These are phyloP conservation scores for Hemerocallis citrina DNA, from an alignment of 106 monocot genomes.

Conservation along the genomic window DNA sequence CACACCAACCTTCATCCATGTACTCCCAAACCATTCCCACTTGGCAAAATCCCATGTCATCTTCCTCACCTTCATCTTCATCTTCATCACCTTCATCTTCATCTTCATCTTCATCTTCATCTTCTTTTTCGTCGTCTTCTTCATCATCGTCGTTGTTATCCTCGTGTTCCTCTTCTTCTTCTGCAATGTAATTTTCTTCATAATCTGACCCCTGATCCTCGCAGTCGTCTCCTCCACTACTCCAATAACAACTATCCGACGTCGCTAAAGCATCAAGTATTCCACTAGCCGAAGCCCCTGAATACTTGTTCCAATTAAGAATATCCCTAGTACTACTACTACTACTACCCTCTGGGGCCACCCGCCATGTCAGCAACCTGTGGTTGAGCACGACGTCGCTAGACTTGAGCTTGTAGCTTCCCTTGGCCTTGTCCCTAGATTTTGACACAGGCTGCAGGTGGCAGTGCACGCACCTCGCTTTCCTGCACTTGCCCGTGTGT, in stretches of 20 bases:
- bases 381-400: slow-evolving; percentile 53
- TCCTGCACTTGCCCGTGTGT: slow-evolving; percentile 49
- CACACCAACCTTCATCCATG: slow-evolving; percentile 65
- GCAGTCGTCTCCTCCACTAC: slow-evolving; percentile 2
- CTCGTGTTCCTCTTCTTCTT: no score
- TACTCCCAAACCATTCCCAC: slow-evolving; percentile 48
- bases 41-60: slow-evolving; percentile 51
- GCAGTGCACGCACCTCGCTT: slow-evolving; percentile 24
- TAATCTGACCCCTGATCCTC: slow-evolving; percentile 11
- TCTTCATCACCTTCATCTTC: no score
- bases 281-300: slow-evolving; percentile 37
- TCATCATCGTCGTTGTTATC: not conserved
- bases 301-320: not conserved
- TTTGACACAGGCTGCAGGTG: slow-evolving; percentile 38
- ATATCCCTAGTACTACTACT: not conserved
- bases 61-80: no score
- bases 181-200: no score
- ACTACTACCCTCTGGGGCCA: slow-evolving; percentile 12
- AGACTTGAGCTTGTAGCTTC: slow-evolving; percentile 43
- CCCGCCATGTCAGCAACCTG: slow-evolving; percentile 49
- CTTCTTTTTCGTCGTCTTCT: slow-evolving; percentile 8
- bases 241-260: slow-evolving; percentile 12
- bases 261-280: slow-evolving; percentile 16
- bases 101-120: slow-evolving; percentile 18
- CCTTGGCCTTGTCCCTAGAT: slow-evolving; percentile 68